Base-by-base conservation (phyloP, 768 basidiomycete species). In the Kwoniella botswanensis region DNA sequence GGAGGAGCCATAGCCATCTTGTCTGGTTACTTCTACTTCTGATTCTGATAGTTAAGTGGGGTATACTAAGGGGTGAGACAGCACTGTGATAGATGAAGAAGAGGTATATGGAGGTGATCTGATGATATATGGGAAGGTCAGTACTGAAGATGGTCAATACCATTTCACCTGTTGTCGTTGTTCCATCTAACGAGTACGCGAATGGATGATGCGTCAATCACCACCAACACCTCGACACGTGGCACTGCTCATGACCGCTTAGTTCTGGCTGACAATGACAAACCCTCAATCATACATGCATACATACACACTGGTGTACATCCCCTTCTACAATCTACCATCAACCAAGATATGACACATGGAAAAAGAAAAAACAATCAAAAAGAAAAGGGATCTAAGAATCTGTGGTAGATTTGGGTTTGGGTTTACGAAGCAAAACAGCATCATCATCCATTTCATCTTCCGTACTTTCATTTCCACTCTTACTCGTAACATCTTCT, bases 401-500 rank as follows among this genome's bases (percentile, higher is more conserved):
- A 50, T 13, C 46, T 46, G 42, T 69, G 44, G 59, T 63, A 24
- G 52, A 60, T n/a, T 43, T n/a, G 22, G 65, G 26, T 18, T 60
- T 53, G 44, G 82, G 82, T 50, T 74, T 59, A 55, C 73, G 81
- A 42, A 83, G 67, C 63, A 83, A 55, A 3, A 83, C 82, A 17
- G 81, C 82, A 70, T 83, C 79, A 22, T 81, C 82, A 56, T 80
- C 79, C 78, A 80, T 76, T 76, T 81, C 82, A 67, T 80, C 79
- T 70, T 83, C 82, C 4, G 78, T 79, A 50, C 70, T 72, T 4
- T 76, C 74, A 18, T 71, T 72, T 22, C 63, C 73, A 22, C 65
- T 67, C 21, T 54, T n/a, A 44, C 64, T 65, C 3, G 15, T 13
- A 21, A 57, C 50, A 42, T 59, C 58, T 44, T 73, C 71, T 22